A percentile compares a stretch with the other conserved stretches of the same genome.
These are phyloP conservation scores for Vitis hybrid DNA, from an alignment of 177 flowering plant species.

Conservation along the genomic window DNA sequence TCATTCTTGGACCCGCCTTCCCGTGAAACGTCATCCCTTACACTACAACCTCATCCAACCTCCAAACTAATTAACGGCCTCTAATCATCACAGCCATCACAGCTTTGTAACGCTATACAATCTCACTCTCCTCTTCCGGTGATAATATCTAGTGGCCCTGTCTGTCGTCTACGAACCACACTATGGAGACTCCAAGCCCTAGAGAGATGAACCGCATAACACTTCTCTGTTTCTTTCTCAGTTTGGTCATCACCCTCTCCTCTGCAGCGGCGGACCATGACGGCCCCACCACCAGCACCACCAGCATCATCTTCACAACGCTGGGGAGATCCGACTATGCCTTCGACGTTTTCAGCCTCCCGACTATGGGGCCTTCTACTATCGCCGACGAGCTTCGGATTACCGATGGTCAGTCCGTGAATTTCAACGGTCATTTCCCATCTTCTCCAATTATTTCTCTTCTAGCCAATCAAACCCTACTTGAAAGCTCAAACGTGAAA, in stretches of 20 bases:
- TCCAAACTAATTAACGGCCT: no score
- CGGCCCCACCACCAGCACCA: conserved; percentile 26
- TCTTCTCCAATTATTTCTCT: conserved; percentile 31
- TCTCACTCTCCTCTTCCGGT: no score
- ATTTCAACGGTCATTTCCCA: conserved; percentile 80
- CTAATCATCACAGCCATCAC: no score
- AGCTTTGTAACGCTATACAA: no score
- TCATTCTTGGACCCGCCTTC: no score
- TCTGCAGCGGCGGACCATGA: conserved; percentile 17
- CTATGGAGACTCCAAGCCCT: no score
- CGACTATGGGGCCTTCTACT: conserved; percentile 17
- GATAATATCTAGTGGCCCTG: no score
- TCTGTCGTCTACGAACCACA: no score
- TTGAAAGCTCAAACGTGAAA: not conserved
- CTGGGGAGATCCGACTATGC: conserved; percentile 57
- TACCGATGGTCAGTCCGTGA: conserved; percentile 72
- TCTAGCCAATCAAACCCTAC: conserved; percentile 18
- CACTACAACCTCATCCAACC: no score
- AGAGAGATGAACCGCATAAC: not conserved
- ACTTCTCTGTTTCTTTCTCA: not conserved
- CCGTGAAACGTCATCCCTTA: no score
- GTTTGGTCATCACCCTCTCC: not conserved
- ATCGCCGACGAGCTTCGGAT: conserved; percentile 35
- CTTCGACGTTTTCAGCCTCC: conserved; percentile 79
- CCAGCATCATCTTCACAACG: conserved; percentile 66